Base-by-base conservation (phyloP, 768 basidiomycete species). In the Cystofilobasidium capitatum region DNA sequence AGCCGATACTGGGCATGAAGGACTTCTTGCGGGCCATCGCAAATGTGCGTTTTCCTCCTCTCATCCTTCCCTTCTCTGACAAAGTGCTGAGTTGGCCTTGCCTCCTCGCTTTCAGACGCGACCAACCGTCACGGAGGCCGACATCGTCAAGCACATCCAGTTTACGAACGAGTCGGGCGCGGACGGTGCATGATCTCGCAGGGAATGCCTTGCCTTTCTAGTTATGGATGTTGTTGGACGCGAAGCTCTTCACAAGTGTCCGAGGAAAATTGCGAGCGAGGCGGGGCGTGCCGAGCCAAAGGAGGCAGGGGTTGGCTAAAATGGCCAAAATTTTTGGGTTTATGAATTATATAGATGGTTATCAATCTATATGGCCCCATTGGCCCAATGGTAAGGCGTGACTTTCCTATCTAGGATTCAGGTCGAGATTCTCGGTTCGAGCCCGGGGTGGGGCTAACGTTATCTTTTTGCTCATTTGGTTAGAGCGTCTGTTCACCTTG, bases 121-220 rank as follows among this genome's bases (percentile, higher is more conserved):
- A 71, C 91, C 91, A 36, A 97, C 92, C 0, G 94, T 98, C 26
- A 88, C 86, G 3, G 85, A 85, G 67, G 83, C 86, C 5, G 94
- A 98, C 79, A 91, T 98, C 70, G 84, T 82, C 79, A 78, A 78
- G 71, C 78, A 79, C 68, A 76, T 79, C 33, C 75, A 74, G 24
- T 80, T 80, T 59, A 79, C 79, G 35, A 78, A 78, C 65, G 79
- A 80, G 71, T 74, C 72, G 44, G 79, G 79, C 72, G 26, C 22
- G 44, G 49, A 51, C n/a, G 49, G 49, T 10, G 49, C 49, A 51
- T 51, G 49, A 51, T 51, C 49, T 44, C n/a, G n/a, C n/a, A n/a
- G n/a, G n/a, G n/a, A n/a, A n/a, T n/a, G n/a, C n/a, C n/a, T n/a
- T n/a, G n/a, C n/a, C n/a, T n/a, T n/a, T n/a, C n/a, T n/a, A n/a